These are phyloP conservation scores for Cyclospora cayetanensis DNA, from an alignment of 169 alveolate genomes.

Conservation along the genomic window DNA sequence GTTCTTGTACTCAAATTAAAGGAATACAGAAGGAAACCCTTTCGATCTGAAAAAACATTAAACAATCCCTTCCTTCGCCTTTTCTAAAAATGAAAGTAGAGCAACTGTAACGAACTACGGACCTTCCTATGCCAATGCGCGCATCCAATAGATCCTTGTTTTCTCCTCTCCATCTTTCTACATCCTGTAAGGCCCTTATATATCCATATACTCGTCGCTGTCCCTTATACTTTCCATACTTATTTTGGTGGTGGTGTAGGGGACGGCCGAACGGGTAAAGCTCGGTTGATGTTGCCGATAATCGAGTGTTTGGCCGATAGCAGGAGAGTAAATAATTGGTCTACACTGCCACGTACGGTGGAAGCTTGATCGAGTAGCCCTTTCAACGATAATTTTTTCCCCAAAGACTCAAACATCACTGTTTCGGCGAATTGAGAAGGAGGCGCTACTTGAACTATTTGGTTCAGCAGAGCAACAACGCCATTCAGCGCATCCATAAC, in stretches of 20 bases:
- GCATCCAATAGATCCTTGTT: too few species aligned
- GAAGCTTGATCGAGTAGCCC: conserved; percentile 6
- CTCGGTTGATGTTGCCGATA: conserved; percentile 31
- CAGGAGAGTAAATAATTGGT: neutral
- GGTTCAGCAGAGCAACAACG: conserved; percentile 36
- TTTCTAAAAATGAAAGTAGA: too few species aligned
- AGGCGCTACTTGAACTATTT: conserved; percentile 11
- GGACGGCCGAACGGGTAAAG: neutral
- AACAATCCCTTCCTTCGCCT: too few species aligned
- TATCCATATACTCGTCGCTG: too few species aligned
- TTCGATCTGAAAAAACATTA: too few species aligned
- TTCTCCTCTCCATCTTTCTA: too few species aligned
- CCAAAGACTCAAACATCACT: conserved; percentile 28
- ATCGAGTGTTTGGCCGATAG: conserved; percentile 1
- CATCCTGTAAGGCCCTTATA: too few species aligned
- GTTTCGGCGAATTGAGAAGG: conserved; percentile 18
- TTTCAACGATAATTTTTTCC: conserved; percentile 11
- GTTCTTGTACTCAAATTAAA: too few species aligned
- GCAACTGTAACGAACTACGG: too few species aligned
- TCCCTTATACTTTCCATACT: too few species aligned
- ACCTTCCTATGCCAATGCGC: too few species aligned
- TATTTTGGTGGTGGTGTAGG: neutral
- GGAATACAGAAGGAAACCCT: too few species aligned
- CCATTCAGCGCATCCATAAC: conserved; percentile 15
- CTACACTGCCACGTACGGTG: neutral